Percentiles rank a stretch among this genome's conserved stretches.
Evolutionary conservation across 345 rosid species (phyloP).

Genomic region (Syzygium oleosum): DNA sequence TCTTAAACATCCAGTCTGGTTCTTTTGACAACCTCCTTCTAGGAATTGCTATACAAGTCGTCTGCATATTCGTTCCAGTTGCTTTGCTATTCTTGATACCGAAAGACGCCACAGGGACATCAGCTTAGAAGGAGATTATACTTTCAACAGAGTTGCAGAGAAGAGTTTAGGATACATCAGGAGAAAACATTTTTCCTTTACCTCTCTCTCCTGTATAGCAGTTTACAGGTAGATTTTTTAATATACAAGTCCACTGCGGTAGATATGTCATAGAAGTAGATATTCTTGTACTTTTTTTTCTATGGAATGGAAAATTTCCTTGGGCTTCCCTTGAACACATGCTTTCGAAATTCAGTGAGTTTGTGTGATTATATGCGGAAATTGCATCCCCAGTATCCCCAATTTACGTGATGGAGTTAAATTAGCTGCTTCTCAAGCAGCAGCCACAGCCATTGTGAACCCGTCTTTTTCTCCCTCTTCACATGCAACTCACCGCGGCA

Average conservation of each 20-base stretch:
- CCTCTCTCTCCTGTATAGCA: too few species aligned
- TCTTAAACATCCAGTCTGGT: slow-evolving; percentile 72
- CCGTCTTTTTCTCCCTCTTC: neutral
- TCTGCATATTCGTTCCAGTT: slow-evolving; percentile 73
- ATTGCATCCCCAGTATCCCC: neutral
- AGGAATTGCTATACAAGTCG: slow-evolving; percentile 61
- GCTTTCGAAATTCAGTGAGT: neutral
- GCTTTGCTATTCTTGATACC: slow-evolving; percentile 76
- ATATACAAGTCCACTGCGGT: neutral
- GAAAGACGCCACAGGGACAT: slow-evolving; percentile 78
- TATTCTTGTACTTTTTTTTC: neutral
- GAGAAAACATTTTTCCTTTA: neutral
- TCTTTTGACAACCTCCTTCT: slow-evolving; percentile 71
- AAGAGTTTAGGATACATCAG: neutral
- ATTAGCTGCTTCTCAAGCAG: neutral
- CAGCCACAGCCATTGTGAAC: neutral
- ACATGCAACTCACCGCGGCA: neutral
- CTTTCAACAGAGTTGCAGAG: neutral
- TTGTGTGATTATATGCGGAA: neutral
- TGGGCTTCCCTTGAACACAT: neutral
- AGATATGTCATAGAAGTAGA: neutral
- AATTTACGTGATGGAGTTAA: neutral
- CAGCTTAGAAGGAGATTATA: slow-evolving; percentile 22
- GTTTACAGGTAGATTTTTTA: neutral
- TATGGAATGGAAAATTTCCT: neutral